Percentiles rank a stretch among this genome's conserved stretches.
Evolutionary conservation across 2,329 filamentous ascomycete genomes (phyloP).

Genomic region (Scopulariopsis brevicaulis): DNA sequence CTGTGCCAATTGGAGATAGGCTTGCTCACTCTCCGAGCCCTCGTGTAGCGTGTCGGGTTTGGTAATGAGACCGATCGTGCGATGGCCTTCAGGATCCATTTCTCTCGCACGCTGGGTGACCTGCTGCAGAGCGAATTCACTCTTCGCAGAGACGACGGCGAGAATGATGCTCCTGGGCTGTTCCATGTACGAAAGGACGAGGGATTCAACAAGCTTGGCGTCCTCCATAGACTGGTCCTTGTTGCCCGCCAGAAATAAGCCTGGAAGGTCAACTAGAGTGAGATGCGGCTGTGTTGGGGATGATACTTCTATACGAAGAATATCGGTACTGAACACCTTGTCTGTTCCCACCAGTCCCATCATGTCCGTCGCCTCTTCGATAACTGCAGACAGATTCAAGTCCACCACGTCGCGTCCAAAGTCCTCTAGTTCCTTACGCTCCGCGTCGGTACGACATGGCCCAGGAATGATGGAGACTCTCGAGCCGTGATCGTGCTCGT

Average conservation of each 20-base stretch:
- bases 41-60: conserved; percentile 24
- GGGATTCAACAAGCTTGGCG: conserved; percentile 18
- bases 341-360: conserved; percentile 5
- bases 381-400: conserved; percentile 16
- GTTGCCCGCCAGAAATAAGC: conserved; percentile 24
- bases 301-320: conserved; percentile 12
- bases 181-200: conserved; percentile 28
- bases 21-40: conserved; percentile 24
- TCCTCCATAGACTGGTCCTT: conserved; percentile 20
- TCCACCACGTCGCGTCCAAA: neutral
- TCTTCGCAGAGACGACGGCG: conserved; percentile 26
- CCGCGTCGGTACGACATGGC: conserved; percentile 10
- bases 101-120: conserved; percentile 18
- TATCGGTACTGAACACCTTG: conserved; percentile 11
- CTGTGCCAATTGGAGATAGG: conserved; percentile 27
- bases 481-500: too few species aligned
- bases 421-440: neutral
- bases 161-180: conserved; percentile 29
- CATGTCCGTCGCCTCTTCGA: conserved; percentile 24
- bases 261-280: conserved; percentile 34
- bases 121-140: conserved; percentile 24
- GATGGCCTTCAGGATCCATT: conserved; percentile 17
- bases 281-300: conserved; percentile 19
- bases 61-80: conserved; percentile 31
- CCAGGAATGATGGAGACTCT: conserved; percentile 13